Evolutionary conservation across 2,329 filamentous ascomycete genomes (phyloP).

Genomic region (Blastomyces gilchristii): DNA sequence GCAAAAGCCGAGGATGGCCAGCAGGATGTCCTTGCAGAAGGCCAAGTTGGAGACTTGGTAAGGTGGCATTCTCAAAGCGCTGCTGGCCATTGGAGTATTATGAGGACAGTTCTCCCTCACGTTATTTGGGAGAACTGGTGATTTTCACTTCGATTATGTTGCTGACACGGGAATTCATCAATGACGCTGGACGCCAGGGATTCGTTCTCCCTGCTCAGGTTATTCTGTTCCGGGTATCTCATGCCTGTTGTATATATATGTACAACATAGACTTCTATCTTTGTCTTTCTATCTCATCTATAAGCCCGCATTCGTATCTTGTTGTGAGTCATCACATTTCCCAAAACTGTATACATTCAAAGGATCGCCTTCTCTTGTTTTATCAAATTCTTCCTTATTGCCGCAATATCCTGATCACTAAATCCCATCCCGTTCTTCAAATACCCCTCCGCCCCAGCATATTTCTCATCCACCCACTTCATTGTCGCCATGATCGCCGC

Average conservation of each 20-base stretch:
- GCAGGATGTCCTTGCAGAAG: conserved; percentile 31
- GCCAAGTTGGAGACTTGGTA: conserved; percentile 54
- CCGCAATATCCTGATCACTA: conserved; percentile 44
- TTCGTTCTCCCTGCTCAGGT: not conserved
- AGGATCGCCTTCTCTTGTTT: conserved; percentile 22
- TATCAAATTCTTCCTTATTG: conserved; percentile 39
- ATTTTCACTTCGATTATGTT: conserved; percentile 16
- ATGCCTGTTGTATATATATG: conserved; percentile 1
- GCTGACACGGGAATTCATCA: not conserved
- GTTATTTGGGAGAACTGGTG: conserved; percentile 83
- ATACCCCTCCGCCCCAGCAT: conserved; percentile 56
- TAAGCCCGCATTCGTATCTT: not conserved
- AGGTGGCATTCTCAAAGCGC: conserved; percentile 67
- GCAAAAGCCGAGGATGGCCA: conserved; percentile 36
- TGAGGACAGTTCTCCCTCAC: conserved; percentile 71
- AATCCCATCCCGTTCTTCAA: conserved; percentile 50
- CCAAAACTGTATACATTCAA: not conserved
- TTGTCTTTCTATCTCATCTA: conserved; percentile 7
- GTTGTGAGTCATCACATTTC: not conserved
- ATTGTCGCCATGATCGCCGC: conserved; percentile 45
- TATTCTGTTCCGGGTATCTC: conserved; percentile 5
- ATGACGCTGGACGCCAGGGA: not conserved
- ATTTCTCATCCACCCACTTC: conserved; percentile 47
- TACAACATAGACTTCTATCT: conserved; percentile 3
- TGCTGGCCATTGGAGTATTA: conserved; percentile 79